phyloP scores from a whole-genome alignment of 2,329 filamentous ascomycete species.

The Echinosphaeria canescens region DNA sequence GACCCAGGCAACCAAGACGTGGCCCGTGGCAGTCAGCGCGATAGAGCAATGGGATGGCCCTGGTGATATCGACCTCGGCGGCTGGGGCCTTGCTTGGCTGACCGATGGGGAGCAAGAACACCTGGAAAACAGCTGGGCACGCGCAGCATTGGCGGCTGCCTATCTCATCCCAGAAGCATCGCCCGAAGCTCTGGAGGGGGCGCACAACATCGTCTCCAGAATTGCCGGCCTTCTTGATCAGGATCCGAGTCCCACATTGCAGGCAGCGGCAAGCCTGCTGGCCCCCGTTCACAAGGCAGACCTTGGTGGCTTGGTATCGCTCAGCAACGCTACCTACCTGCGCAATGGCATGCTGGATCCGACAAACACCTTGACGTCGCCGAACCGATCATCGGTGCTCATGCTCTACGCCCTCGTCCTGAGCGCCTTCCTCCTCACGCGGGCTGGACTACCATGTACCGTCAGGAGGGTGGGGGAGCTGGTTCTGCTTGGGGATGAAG shows the following conservation, averaged over 20 bases:
- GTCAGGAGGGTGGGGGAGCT: constrained; percentile 37
- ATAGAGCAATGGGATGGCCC: constrained; percentile 57
- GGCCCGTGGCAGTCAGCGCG: constrained; percentile 37
- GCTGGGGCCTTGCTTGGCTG: constrained; percentile 31
- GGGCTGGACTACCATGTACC: constrained; percentile 23
- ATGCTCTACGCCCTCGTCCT: constrained; percentile 41
- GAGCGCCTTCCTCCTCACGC: constrained; percentile 33
- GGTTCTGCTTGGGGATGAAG: constrained; percentile 35
- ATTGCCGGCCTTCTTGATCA: constrained; percentile 37
- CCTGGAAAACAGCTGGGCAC: constrained; percentile 42
- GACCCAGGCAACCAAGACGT: constrained; percentile 32
- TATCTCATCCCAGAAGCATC: constrained; percentile 43
- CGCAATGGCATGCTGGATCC: constrained; percentile 30
- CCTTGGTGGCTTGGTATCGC: constrained; percentile 12
- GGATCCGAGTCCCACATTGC: constrained; percentile 29
- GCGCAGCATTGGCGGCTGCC: constrained; percentile 42
- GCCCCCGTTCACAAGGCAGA: constrained; percentile 15
- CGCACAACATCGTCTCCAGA: constrained; percentile 36
- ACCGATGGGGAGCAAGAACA: constrained; percentile 35
- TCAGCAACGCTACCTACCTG: constrained; percentile 19
- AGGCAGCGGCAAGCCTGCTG: constrained; percentile 22
- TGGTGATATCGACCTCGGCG: constrained; percentile 44
- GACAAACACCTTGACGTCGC: constrained; percentile 43
- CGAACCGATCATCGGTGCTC: constrained; percentile 27
- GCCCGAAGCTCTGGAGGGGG: constrained; percentile 31